Conservation (phyloP, 129 eudicot genomes). For the Artemisia tridentata region DNA sequence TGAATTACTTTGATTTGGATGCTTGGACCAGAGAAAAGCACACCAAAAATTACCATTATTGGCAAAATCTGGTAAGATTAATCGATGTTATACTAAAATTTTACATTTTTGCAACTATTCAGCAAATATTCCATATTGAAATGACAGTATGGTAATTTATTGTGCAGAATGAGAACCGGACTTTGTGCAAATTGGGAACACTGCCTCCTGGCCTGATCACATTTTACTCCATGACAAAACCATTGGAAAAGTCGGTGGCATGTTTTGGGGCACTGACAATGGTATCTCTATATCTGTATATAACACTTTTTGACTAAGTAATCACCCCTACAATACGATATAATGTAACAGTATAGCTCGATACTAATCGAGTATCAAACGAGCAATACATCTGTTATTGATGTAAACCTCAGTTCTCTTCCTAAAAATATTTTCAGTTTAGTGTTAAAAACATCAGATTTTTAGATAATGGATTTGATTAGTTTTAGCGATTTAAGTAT, state of each 20-base stretch:
- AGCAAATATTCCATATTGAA: too few species aligned
- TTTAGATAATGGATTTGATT: too few species aligned
- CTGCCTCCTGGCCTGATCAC: constrained; percentile 73
- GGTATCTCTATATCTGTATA: too few species aligned
- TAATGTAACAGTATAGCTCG: too few species aligned
- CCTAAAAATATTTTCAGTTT: too few species aligned
- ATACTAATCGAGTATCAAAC: too few species aligned
- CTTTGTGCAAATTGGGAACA: constrained; percentile 73
- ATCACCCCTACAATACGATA: too few species aligned
- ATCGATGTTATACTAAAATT: neutral
- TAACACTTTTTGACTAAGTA: too few species aligned
- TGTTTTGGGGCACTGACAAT: constrained; percentile 74
- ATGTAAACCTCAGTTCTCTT: too few species aligned
- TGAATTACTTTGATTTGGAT: constrained; percentile 83
- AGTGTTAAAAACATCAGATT: too few species aligned
- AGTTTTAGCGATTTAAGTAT: too few species aligned
- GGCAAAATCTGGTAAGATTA: constrained; percentile 70
- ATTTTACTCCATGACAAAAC: constrained; percentile 71
- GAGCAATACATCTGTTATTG: too few species aligned
- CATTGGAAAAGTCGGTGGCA: constrained; percentile 78
- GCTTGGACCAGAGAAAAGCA: constrained; percentile 82
- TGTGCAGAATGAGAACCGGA: constrained; percentile 68
- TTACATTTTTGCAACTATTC: neutral
- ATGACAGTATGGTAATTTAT: neutral
- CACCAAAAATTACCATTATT: constrained; percentile 78